Evolutionary conservation across 768 basidiomycete species (phyloP), one percentile per base, ranked within the genome.

Genomic region (Panaeolus cyanescens): DNA sequence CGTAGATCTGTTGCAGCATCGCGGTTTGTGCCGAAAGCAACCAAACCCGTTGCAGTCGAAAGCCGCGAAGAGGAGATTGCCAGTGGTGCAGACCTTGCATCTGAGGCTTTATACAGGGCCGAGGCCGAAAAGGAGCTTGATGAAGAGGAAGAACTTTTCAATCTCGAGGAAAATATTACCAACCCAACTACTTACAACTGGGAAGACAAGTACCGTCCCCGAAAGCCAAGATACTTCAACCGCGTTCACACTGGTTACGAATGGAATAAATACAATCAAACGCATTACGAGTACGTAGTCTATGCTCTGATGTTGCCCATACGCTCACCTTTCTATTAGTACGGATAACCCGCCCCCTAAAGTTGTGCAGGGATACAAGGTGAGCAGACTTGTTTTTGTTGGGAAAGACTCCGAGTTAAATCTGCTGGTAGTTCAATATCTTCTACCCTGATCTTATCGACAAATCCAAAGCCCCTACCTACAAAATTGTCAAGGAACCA

Each of bases 181-280:
- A 87, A 93, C 66, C 90, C 92, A 15, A 90, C 88, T 1, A 87
- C 89, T 3, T 99, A 99, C 75, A 93, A 93, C 68, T 99, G 96
- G 97, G 95, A 96, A 77, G 97, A 99, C 80, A 96, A 98, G 73
- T 99, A 96, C 69, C 83, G 97, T 36, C 96, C 97, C 31, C 84
- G 97, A 33, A 99, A 99, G 74, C 97, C 97, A 45, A 83, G 96
- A 64, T 99, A 98, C 80, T 98, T 99, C 80, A 99, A 99, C 71
- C 89, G 97, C 60, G 97, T 99, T 25, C 95, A 99, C 70, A 99
- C 97, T 31, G 97, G 97, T 28, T 99, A 96, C 72, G 97, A 99
- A 73, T 99, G 97, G 97, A 99, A 96, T 81, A 99, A 98, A 80
- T 99, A 99, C 75, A 99, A 99, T 74, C 96, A 99, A 74, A 99